Evolutionary conservation across 148 eudicot species (phyloP), one percentile per base, ranked within the genome.

Genomic region (Camellia sinensis): DNA sequence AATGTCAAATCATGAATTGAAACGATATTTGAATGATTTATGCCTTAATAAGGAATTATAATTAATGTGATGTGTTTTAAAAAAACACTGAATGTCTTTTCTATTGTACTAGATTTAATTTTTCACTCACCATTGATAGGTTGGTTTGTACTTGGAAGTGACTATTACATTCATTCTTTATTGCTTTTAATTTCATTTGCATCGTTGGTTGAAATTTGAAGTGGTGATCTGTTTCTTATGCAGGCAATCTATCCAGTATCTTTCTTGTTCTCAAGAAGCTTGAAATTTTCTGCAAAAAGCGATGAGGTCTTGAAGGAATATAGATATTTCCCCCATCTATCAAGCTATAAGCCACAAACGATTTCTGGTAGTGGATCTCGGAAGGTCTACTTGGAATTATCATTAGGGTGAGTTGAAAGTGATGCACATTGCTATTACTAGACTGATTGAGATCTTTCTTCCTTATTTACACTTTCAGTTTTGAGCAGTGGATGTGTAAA

Each of bases 231-330:
- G 56, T 74, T n/a, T 48, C 46, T 86, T 82, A 79, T 76, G 80
- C 95, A 96, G 99, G 97, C 90, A 80, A 73, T 91, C 79, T 93
- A 85, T 80, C 99, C 99, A 7, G 80, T 96, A 37, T 82, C 89
- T 37, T 82, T 78, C 43, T 79, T 96, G 80, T 88, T 96, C 80
- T 96, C 99, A 57, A 82, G 87, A 82, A 87, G 94, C 84, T 74
- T 96, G 84, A 96, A 85, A 80, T 87, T 91, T 78, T 89, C 97
- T 15, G 88, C 89, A 72, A 80, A 80, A 63, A 82, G 82, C 71
- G 91, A 87, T 37, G 88, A 89, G 40, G 77, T 94, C 73, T 84
- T 82, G 82, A 78, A 80, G 82, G 81, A 91, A 57, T 92, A 94
- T 69, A 81, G 44, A 73, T 80, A 87, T 71, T 92, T 94, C 78